Evolutionary conservation across 2,329 filamentous ascomycete genomes (phyloP), one percentile per base, ranked within the genome.

Genomic region (Teratosphaeria epicoccoides): DNA sequence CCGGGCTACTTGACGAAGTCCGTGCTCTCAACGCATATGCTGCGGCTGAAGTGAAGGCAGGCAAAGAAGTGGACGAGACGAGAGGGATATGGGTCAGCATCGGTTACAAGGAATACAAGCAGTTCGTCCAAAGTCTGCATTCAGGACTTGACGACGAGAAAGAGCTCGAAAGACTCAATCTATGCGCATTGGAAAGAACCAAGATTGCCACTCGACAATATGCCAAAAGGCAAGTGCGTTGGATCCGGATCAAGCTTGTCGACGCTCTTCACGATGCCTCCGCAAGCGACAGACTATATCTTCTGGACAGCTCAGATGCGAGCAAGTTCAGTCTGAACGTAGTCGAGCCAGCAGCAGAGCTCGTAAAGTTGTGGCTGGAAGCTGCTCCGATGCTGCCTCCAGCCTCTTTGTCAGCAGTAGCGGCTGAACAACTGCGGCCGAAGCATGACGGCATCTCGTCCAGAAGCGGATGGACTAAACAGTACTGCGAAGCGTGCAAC

Each of bases 21-120:
- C 63, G 74, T 37, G 70, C 66, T 1, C 74, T 87, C 60, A 71
- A 72, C 11, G 63, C 69, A 1, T 76, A 78, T 54, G 68, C 78
- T 2, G 60, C 70, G 14, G 65, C 72, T 46, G 64, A 71, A 0
- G 62, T 71, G 1, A 22, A 46, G 4, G 20, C 46, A 4, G 84
- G 81, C 0, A 68, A 74, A 1, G 57, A 68, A 0, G 70, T 93
- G 1, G 88, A 97, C 63, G 77, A 81, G 57, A 86, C 80, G 1
- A 82, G 83, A 49, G 94, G 93, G 0, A 94, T 98, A 43, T 98
- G 91, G 89, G 86, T 95, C 49, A 93, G 90, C 1, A 98, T 98
- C 55, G 93, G 93, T 1, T 96, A 89, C 70, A 96, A 94, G 66
- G 88, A 98, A 64, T 85, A 97, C 64, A 78, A 86, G 52, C 76